Base-by-base conservation (phyloP, 2,329 filamentous ascomycete species). In the Phyllosticta citrichinensis region DNA sequence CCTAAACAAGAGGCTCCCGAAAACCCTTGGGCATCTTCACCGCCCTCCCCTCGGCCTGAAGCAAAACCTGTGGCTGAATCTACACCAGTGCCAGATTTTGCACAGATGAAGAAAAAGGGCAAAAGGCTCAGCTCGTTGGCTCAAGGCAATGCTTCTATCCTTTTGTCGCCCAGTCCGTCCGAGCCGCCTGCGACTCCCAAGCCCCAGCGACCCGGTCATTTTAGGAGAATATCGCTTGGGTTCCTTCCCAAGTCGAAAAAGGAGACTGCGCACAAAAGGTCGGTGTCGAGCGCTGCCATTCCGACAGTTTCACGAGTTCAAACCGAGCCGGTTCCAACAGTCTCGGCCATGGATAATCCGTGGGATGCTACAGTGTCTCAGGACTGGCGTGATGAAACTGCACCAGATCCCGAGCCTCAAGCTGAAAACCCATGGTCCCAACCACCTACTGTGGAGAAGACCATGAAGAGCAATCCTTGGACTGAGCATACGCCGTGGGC, bases 51-150 rank as follows among this genome's bases (percentile, higher is more conserved):
- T n/a, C 40, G 40, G 40, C 40, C 40, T 47, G 40, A 47, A 47
- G 40, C 40, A 19, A n/a, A 17, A 3, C 17, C 40, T 47, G 40
- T 47, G 5, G 40, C 40, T n/a, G 40, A 47, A 47, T 5, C 40
- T 47, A 8, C 40, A 8, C 40, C 40, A 47, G n/a, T 47, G 2
- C 40, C 40, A n/a, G 40, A 47, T 47, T 47, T 47, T n/a, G 14
- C 40, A 5, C 40, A 47, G 8, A 47, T 47, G 53, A 55, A 56
- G 30, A 60, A 60, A 27, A 60, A 60, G 35, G 55, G 55, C 17
- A 60, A 60, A 27, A 55, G 58, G 35, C 40, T 60, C 12, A 60
- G 58, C 58, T 60, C 52, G 58, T 51, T 60, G 22, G 55, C 40
- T 47, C 40, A 47, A 14, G 40, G 40, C 14, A 47, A 47, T 14